Evolutionary conservation across 2,329 filamentous ascomycete genomes (phyloP), one percentile per base, ranked within the genome.

Genomic region (Aspergillus tubingensis): DNA sequence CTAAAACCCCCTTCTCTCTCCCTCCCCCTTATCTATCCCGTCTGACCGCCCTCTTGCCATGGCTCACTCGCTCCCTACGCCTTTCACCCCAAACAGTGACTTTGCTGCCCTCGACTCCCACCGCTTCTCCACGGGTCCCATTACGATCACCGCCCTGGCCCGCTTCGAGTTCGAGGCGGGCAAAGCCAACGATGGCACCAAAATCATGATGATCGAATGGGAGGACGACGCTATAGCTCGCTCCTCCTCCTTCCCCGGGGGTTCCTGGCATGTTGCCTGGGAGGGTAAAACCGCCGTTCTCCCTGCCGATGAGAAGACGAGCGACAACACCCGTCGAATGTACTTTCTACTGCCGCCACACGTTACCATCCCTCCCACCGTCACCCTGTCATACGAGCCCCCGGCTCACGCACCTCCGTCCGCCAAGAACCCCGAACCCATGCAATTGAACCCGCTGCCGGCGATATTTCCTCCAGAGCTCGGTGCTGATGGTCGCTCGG

Each of bases 171-270:
- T 96, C 72, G 90, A 93, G 76, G 82, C 86, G 0, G 89, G 88
- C 38, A 86, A 85, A 73, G 89, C 87, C 53, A 91, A 91, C 69
- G 89, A 93, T 65, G 92, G 92, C 43, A 96, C 91, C 64, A 96
- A 96, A 80, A 88, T 96, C 64, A 80, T 96, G 68, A 95, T 96
- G 91, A 88, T 96, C 41, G 92, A 96, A 75, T 96, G 92, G 92
- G 87, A 91, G 72, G 86, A 88, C 55, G 83, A 85, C 65, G 79
- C 83, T 61, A 75, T 79, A 44, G 82, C 78, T 2, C 76, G 79
- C 54, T 76, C 77, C 10, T 65, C 81, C 15, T 72, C 32, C 11
- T 72, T 70, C 17, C 50, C 50, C 1, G 67, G 67, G 0, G 84
- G 82, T 2, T 83, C 83, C 61, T 96, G 92, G 92, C 85, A 90